phyloP scores from a whole-genome alignment of 768 basidiomycete genomes.

The Obba rivulosa region DNA sequence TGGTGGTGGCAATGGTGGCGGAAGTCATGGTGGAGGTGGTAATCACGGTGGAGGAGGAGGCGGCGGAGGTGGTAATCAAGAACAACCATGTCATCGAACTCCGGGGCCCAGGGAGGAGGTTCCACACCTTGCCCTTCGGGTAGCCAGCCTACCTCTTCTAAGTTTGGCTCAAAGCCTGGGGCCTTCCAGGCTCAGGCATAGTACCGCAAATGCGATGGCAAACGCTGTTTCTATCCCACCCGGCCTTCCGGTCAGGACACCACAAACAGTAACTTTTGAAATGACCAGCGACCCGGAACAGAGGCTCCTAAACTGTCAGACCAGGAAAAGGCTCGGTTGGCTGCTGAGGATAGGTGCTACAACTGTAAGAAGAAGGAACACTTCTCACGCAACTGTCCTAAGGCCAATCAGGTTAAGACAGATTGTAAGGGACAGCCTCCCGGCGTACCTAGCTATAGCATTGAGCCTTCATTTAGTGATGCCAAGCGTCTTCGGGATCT shows the following conservation, averaged over 20 bases:
- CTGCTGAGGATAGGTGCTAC: slow-evolving; percentile 8
- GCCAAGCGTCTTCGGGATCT: not conserved
- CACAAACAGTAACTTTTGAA: not conserved
- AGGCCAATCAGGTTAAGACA: slow-evolving; percentile 1
- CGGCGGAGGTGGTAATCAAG: not conserved
- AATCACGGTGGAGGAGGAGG: not conserved
- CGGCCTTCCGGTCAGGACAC: too few species aligned
- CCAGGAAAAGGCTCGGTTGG: not conserved
- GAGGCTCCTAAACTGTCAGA: not conserved
- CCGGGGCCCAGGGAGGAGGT: not conserved
- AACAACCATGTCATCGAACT: not conserved
- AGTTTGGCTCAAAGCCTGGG: not conserved
- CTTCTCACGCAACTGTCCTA: slow-evolving; percentile 6
- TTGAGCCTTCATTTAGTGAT: not conserved
- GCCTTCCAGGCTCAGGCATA: not conserved
- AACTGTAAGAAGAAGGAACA: slow-evolving; percentile 7
- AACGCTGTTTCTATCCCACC: not conserved
- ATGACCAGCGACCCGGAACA: not conserved
- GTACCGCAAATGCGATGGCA: not conserved
- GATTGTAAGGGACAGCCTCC: slow-evolving; percentile 4
- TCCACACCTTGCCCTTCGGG: not conserved
- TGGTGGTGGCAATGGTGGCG: too few species aligned
- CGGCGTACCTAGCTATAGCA: slow-evolving; percentile 1
- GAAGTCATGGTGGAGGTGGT: too few species aligned
- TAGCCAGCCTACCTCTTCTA: not conserved